Conservation (phyloP, 768 basidiomycete genomes). For the Tricholoma hemisulphureum region DNA sequence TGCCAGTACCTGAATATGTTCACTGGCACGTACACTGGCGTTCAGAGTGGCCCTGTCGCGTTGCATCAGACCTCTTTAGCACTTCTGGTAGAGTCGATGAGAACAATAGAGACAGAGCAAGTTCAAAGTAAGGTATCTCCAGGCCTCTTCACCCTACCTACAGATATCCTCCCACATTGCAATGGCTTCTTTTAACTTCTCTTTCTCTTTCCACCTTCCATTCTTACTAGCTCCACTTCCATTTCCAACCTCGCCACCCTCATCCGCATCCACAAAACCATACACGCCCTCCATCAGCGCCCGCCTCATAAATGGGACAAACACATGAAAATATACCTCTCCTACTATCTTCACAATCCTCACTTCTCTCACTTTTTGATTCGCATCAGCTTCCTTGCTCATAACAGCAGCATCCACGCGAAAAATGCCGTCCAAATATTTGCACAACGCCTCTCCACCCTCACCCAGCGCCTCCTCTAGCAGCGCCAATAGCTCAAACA, state of each 20-base stretch:
- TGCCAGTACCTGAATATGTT: too few relatives aligned
- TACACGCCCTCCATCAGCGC: conserved; percentile 79
- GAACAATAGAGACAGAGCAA: neutral
- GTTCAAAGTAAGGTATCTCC: neutral
- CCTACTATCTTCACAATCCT: conserved; percentile 47
- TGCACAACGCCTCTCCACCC: conserved; percentile 45
- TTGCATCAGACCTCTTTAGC: too few relatives aligned
- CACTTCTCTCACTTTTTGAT: conserved; percentile 23
- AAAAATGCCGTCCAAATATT: conserved; percentile 35
- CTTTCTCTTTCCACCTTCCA: conserved; percentile 20
- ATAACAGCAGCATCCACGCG: neutral
- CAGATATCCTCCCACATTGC: neutral
- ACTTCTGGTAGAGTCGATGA: too few relatives aligned
- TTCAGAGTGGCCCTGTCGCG: too few relatives aligned
- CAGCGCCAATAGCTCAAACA: conserved; percentile 44
- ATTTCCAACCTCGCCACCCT: neutral
- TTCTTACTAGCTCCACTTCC: conserved; percentile 20
- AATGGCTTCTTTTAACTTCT: conserved; percentile 34
- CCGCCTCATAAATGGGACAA: conserved; percentile 69
- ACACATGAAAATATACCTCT: conserved; percentile 54
- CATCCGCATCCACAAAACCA: conserved; percentile 32
- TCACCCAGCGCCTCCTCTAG: conserved; percentile 52
- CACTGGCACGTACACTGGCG: too few relatives aligned
- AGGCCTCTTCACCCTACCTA: neutral
- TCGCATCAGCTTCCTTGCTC: neutral